A percentile compares a stretch with the other conserved stretches of the same genome.
phyloP scores from a whole-genome alignment of 495 filamentous ascomycete genomes.

The Penicillium crystallinum region DNA sequence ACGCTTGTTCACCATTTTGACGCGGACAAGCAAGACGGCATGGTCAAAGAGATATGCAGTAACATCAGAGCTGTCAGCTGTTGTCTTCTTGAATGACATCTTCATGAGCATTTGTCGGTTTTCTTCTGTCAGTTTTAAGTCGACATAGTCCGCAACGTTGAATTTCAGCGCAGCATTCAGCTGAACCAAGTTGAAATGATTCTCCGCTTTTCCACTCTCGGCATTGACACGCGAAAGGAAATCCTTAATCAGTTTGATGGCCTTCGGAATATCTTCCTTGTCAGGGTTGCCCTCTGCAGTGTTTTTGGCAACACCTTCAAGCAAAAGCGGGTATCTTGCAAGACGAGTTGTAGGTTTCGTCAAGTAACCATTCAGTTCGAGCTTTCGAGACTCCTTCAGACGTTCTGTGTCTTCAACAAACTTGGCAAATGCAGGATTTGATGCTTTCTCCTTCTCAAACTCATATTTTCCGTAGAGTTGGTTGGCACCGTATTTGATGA shows the following conservation, averaged over 20 bases:
- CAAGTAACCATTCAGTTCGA: constrained; percentile 96
- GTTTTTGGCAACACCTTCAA: constrained; percentile 88
- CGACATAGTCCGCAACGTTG: constrained; percentile 78
- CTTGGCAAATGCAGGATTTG: constrained; percentile 77
- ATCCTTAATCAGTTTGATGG: constrained; percentile 77
- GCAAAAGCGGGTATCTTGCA: constrained; percentile 86
- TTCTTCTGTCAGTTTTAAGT: constrained; percentile 92
- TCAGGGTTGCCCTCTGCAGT: constrained; percentile 84
- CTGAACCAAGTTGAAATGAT: constrained; percentile 91
- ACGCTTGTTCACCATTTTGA: constrained; percentile 85
- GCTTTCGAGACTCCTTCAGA: constrained; percentile 90
- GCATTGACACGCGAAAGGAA: constrained; percentile 84
- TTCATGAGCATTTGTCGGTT: constrained; percentile 90
- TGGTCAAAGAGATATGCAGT: constrained; percentile 95
- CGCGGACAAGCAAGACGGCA: constrained; percentile 80
- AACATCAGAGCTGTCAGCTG: constrained; percentile 82
- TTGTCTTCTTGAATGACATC: constrained; percentile 84
- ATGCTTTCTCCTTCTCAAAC: constrained; percentile 90
- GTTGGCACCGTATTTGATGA: constrained; percentile 94
- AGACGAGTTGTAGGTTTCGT: constrained; percentile 97
- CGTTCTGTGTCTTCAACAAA: constrained; percentile 98
- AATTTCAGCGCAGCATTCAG: constrained; percentile 88
- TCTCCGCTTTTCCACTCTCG: constrained; percentile 95
- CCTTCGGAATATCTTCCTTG: constrained; percentile 84
- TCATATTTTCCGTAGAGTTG: constrained; percentile 96